Base-by-base conservation (phyloP, 441 rosid species). In the Erodium texanum region DNA sequence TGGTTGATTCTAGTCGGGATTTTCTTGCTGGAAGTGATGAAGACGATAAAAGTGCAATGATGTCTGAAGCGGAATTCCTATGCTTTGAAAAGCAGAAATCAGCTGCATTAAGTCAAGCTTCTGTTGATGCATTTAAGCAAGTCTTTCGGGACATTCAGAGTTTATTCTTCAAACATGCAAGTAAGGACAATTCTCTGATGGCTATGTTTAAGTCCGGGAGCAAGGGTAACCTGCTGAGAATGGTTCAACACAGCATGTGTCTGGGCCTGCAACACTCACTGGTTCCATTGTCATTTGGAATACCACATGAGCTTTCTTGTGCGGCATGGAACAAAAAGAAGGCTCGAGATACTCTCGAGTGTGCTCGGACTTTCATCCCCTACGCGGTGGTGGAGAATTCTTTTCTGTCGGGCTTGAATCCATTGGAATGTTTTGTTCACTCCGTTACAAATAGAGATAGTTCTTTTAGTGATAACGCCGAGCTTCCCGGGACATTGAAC, bases 381-480 rank as follows among this genome's bases (percentile, higher is more conserved):
- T 87, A 72, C 61, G 96, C 88, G 23, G 92, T 92, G 38, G 86
- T 95, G 23, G 67, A 82, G 78, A 86, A 78, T 72, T 95, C 96
- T 52, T 95, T 92, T 66, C 52, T 89, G 59, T 71, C 84, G 0
- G 99, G 99, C 61, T 73, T 92, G 75, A 95, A 90, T 77, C 99
- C 99, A 10, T 18, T 82, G 3, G 99, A 95, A 71, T 80, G 88
- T 73, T 95, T 95, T 74, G 85, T 85, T 73, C 97, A 95, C 77
- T 95, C 99, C 0, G 92, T 90, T 10, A 90, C 92, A 15, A 86
- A 82, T 67, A 83, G 99, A 50, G 92, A 90, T 36, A 84, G 90
- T 78, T 90, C 98, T 14, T 95, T 95, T 43, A 83, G 98, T 64
- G 99, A 88, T 68, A 90, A 95, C 78, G 99, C 97, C 66, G 96